phyloP scores from a whole-genome alignment of 1,284 basidiomycete genomes.

The Pisolithus thermaeus region DNA sequence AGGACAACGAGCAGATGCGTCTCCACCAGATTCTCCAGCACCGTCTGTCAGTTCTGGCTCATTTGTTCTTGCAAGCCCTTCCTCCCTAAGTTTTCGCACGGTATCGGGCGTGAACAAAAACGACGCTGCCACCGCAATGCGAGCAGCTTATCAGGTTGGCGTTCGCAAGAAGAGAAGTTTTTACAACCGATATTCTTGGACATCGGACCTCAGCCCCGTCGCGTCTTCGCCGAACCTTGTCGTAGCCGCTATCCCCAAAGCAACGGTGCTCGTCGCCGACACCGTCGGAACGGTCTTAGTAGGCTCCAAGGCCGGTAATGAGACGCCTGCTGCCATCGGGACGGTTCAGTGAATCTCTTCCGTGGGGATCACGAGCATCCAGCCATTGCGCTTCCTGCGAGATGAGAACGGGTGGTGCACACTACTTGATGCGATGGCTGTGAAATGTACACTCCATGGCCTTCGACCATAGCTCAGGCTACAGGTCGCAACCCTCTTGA shows the following conservation, averaged over 20 bases:
- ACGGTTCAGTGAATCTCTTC: slow-evolving; percentile 15
- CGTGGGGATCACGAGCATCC: no score
- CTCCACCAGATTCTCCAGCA: slow-evolving; percentile 28
- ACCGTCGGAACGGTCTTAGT: neutral
- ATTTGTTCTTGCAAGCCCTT: slow-evolving; percentile 24
- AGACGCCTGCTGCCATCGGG: slow-evolving; percentile 4
- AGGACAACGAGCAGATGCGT: slow-evolving; percentile 14
- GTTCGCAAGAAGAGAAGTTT: slow-evolving; percentile 52
- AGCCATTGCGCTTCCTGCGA: no score
- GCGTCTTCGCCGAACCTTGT: slow-evolving; percentile 20
- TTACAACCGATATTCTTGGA: slow-evolving; percentile 53
- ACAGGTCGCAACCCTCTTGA: no score
- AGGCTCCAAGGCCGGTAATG: slow-evolving; percentile 4
- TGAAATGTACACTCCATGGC: no score
- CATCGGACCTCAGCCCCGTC: slow-evolving; percentile 22
- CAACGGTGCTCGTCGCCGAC: slow-evolving; percentile 1
- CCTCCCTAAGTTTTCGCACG: slow-evolving; percentile 26
- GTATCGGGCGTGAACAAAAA: slow-evolving; percentile 19
- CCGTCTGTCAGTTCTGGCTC: slow-evolving; percentile 25
- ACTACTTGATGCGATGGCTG: neutral
- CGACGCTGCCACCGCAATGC: slow-evolving; percentile 43
- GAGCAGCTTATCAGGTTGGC: slow-evolving; percentile 50
- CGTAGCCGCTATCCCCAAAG: slow-evolving; percentile 13
- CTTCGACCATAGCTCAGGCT: no score
- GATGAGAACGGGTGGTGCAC: neutral